Evolutionary conservation across 805 yeast genomes (phyloP), one percentile per base, ranked within the genome.

Genomic region (Brettanomyces anomalus): DNA sequence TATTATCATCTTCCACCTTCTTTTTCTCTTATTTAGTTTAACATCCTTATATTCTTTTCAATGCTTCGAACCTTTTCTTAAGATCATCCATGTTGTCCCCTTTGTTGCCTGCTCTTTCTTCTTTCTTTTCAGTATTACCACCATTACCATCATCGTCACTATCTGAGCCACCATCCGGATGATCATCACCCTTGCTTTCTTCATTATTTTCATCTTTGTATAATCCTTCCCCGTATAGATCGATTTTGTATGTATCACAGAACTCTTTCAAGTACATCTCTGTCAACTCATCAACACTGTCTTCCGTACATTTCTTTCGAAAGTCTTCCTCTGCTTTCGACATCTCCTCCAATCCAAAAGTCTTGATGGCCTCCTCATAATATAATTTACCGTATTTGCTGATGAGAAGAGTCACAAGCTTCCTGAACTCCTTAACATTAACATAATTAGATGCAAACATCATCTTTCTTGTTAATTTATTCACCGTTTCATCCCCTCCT

Each of bases 21-120:
- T 6, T 33, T 16, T n/a, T 37, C 20, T 34, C 34, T n/a, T 15
- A 21, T 15, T 6, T 4, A 19, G 26, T 17, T 13, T 20, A 15
- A 15, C 20, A 18, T n/a, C 11, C 13, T 42, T 44, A 58, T n/a
- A 49, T 21, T 42, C 72, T 68, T 48, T 79, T 84, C 48, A 88
- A 48, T 5, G 62, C 61, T 17, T 56, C 54, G 40, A 60, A 59
- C 17, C 65, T 37, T 37, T 55, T 46, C 40, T 58, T 60, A n/a
- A 60, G 45, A 21, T 56, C 63, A 34, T 59, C 62, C 6, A 60
- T 47, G n/a, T 51, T 59, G 8, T 36, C 20, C 33, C 39, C 33
- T 7, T 15, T 40, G 6, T 35, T 19, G 15, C 30, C 34, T n/a
- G 11, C 15, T 7, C 41, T 36, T 30, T 30, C 24, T 8, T 40